A percentile compares a stretch with the other conserved stretches of the same genome.
Evolutionary conservation across 805 yeast genomes (phyloP).

Genomic region (Metschnikowia matae): DNA sequence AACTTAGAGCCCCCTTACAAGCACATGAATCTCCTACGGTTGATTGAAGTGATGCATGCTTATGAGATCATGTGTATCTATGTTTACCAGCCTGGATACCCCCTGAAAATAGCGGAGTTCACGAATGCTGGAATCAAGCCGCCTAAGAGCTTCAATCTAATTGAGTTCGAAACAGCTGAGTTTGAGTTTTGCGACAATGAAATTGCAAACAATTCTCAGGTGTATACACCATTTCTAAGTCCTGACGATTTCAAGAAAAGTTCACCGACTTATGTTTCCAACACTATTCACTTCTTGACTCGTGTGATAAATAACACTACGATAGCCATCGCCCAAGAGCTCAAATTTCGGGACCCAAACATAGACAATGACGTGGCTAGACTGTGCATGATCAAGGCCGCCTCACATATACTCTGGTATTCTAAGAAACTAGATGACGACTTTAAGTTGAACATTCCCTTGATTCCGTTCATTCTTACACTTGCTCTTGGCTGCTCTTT

Average conservation of each 20-base stretch:
- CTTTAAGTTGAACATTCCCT: slow-evolving; percentile 22
- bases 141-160: slow-evolving; percentile 20
- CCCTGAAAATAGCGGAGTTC: background rate
- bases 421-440: slow-evolving; percentile 18
- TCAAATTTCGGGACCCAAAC: slow-evolving; percentile 21
- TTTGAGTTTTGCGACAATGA: slow-evolving; percentile 25
- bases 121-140: background rate
- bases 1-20: slow-evolving; percentile 28
- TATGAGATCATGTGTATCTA: slow-evolving; percentile 34
- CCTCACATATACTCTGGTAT: slow-evolving; percentile 27
- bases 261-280: slow-evolving; percentile 13
- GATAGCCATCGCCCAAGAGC: slow-evolving; percentile 25
- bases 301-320: slow-evolving; percentile 27
- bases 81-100: slow-evolving; percentile 19
- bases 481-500: slow-evolving; percentile 1
- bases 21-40: slow-evolving; percentile 24
- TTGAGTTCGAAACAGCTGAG: slow-evolving; percentile 25
- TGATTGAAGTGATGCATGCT: slow-evolving; percentile 27
- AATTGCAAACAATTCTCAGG: slow-evolving; percentile 1
- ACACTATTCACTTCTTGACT: slow-evolving; percentile 23
- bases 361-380: slow-evolving; percentile 24
- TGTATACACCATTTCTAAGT: slow-evolving; percentile 1
- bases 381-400: slow-evolving; percentile 20
- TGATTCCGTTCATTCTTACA: slow-evolving; percentile 16
- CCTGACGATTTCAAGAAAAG: slow-evolving; percentile 6